A percentile compares a stretch with the other conserved stretches of the same genome.
Evolutionary conservation across 2,329 filamentous ascomycete species (phyloP).

Genomic region (Ophiosphaerella korrae): DNA sequence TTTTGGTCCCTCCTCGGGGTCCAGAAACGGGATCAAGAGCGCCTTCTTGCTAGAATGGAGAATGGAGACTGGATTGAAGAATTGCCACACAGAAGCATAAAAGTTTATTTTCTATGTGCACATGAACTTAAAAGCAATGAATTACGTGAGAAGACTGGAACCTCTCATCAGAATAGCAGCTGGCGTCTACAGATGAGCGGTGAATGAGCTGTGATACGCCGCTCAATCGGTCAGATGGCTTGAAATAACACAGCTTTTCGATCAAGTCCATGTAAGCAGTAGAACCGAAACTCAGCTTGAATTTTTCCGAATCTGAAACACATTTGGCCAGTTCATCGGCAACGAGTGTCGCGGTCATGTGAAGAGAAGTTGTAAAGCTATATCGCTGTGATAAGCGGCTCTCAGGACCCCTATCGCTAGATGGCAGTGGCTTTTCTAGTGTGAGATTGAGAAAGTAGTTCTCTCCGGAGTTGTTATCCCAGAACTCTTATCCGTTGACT

Average conservation of each 20-base stretch:
- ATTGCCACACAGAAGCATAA: slow-evolving; percentile 7
- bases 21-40: slow-evolving; percentile 12
- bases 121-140: slow-evolving; percentile 10
- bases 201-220: slow-evolving; percentile 1
- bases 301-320: too few relatives aligned
- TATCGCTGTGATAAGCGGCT: too few relatives aligned
- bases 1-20: slow-evolving; percentile 15
- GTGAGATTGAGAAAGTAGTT: too few relatives aligned
- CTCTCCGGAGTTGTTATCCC: too few relatives aligned
- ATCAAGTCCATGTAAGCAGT: slow-evolving; percentile 8
- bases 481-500: too few relatives aligned
- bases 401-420: too few relatives aligned
- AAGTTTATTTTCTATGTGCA: slow-evolving; percentile 1
- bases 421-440: too few relatives aligned
- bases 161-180: too few relatives aligned
- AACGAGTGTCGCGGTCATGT: too few relatives aligned
- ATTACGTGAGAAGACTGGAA: slow-evolving; percentile 6
- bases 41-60: slow-evolving; percentile 8
- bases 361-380: too few relatives aligned
- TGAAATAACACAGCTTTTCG: slow-evolving; percentile 9
- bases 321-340: too few relatives aligned
- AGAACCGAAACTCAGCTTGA: slow-evolving; percentile 4
- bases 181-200: slow-evolving; percentile 6
- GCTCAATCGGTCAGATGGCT: slow-evolving; percentile 8
- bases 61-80: slow-evolving; percentile 1